These are phyloP conservation scores for Colletotrichum liaoningense DNA, from an alignment of 2,329 filamentous ascomycete species.

Conservation along the genomic window DNA sequence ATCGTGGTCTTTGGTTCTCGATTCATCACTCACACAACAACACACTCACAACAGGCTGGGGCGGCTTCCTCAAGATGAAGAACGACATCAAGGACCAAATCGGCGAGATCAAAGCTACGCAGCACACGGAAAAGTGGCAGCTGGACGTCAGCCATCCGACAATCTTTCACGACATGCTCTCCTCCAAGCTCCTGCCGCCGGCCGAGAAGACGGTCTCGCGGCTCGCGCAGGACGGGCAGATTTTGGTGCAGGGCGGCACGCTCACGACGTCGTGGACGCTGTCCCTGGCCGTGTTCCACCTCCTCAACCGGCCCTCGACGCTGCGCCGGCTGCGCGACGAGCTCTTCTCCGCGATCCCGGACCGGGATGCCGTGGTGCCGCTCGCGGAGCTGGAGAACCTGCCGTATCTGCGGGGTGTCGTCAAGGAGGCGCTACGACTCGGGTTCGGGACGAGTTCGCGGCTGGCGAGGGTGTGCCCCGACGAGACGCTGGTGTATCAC, in stretches of 20 bases:
- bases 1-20: too few relatives aligned
- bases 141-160: conserved; percentile 48
- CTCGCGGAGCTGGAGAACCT: conserved; percentile 47
- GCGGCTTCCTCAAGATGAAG: conserved; percentile 52
- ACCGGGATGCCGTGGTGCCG: conserved; percentile 42
- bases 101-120: conserved; percentile 46
- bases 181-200: conserved; percentile 44
- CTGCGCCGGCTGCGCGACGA: conserved; percentile 49
- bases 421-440: conserved; percentile 62
- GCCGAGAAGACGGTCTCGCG: conserved; percentile 47
- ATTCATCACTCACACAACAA: conserved; percentile 30
- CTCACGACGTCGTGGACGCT: conserved; percentile 53
- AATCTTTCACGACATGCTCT: conserved; percentile 50
- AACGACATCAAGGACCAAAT: conserved; percentile 50
- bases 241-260: conserved; percentile 51
- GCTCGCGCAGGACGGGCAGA: conserved; percentile 52
- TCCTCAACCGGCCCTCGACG: conserved; percentile 45
- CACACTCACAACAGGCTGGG: conserved; percentile 42
- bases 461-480: conserved; percentile 59
- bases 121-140: conserved; percentile 47
- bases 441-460: conserved; percentile 60
- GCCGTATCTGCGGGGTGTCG: conserved; percentile 60
- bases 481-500: conserved; percentile 45
- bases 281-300: conserved; percentile 48
- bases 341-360: conserved; percentile 47